These are phyloP conservation scores for Macroventuria anomochaeta DNA, from an alignment of 2,329 filamentous ascomycete genomes.

Conservation along the genomic window DNA sequence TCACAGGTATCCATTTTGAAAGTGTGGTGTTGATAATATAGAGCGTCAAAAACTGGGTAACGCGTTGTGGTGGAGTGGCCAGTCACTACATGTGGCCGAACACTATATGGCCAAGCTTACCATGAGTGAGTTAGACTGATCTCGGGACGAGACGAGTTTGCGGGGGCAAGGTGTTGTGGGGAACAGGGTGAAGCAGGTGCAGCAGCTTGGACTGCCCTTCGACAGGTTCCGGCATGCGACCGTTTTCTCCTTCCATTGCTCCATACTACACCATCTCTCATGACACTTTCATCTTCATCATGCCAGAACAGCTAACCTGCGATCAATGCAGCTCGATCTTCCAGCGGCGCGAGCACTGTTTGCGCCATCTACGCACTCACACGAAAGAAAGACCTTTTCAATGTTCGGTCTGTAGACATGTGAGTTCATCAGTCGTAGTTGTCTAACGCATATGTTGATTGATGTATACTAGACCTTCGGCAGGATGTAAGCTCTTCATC, in stretches of 20 bases:
- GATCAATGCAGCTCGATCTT: neutral
- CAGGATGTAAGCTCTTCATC: neutral
- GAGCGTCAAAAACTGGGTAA: too few species aligned
- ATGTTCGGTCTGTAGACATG: constrained; percentile 2
- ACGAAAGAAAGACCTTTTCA: constrained; percentile 2
- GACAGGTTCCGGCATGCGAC: neutral
- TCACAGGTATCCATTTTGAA: too few species aligned
- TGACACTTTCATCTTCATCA: neutral
- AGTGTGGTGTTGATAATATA: too few species aligned
- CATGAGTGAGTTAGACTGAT: too few species aligned
- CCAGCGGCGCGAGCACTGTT: neutral
- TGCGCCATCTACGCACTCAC: constrained; percentile 6
- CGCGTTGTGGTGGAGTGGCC: too few species aligned
- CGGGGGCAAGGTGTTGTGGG: too few species aligned
- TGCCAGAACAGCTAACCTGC: neutral
- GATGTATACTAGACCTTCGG: neutral
- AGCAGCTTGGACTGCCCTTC: too few species aligned
- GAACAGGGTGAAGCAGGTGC: neutral
- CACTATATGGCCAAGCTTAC: too few species aligned
- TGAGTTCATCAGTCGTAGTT: neutral
- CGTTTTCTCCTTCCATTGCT: neutral
- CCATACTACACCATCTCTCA: neutral
- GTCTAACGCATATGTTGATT: neutral
- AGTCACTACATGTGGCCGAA: too few species aligned
- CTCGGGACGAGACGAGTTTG: too few species aligned